A percentile compares a stretch with the other conserved stretches of the same genome.
These are phyloP conservation scores for Myxozyma geophila DNA, from an alignment of 805 yeast species.

Conservation along the genomic window DNA sequence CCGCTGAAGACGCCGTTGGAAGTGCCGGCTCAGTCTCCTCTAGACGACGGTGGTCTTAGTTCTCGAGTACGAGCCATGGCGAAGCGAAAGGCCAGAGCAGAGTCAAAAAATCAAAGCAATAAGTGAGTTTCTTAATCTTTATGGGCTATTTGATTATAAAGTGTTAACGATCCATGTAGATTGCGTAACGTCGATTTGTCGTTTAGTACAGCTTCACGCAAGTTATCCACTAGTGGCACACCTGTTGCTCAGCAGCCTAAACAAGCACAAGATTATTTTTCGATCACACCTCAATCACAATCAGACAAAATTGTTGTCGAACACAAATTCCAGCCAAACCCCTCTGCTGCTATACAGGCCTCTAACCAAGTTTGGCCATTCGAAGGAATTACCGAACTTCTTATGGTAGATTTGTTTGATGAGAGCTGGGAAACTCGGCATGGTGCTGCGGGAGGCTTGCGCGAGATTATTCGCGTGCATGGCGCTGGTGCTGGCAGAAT, in stretches of 20 bases:
- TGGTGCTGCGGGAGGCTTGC: constrained; percentile 89
- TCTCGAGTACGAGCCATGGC: constrained; percentile 91
- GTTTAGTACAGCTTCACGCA: constrained; percentile 41
- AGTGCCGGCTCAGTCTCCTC: constrained; percentile 20
- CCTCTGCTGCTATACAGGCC: constrained; percentile 54
- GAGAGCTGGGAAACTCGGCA: constrained; percentile 95
- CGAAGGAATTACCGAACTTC: constrained; percentile 85
- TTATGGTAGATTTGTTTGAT: constrained; percentile 76
- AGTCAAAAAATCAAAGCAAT: constrained; percentile 31
- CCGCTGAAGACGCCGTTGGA: constrained; percentile 19
- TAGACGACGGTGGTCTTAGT: constrained; percentile 49
- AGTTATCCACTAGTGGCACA: constrained; percentile 13
- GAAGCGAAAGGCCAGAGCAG: constrained; percentile 59
- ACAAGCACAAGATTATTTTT: constrained; percentile 34
- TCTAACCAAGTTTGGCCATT: constrained; percentile 78
- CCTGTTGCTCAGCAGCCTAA: constrained; percentile 4
- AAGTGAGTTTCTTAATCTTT: constrained; percentile 4
- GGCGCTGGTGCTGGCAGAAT: constrained; percentile 86
- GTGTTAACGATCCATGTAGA: not conserved
- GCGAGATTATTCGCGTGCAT: constrained; percentile 83
- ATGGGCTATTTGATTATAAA: not conserved
- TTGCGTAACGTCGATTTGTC: constrained; percentile 39
- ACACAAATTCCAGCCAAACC: constrained; percentile 61
- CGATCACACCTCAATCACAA: constrained; percentile 76
- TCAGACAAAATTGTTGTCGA: constrained; percentile 79